These are phyloP conservation scores for Colletotrichum sp. DNA, from an alignment of 2,329 filamentous ascomycete species.

Conservation along the genomic window DNA sequence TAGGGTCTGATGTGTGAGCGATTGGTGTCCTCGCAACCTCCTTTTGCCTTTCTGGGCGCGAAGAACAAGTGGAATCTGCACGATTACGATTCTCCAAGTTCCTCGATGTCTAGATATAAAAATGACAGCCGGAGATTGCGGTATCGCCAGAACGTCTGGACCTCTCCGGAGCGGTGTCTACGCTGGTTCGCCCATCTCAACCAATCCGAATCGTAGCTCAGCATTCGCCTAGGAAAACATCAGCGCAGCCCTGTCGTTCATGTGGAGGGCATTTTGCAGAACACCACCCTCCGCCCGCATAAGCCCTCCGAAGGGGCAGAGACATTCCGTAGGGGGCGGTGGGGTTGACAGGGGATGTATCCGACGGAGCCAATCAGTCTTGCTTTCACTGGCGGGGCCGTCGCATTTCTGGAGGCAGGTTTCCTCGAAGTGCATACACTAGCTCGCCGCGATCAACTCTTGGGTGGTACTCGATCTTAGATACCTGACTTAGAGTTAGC, in stretches of 20 bases:
- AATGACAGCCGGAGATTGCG: background rate
- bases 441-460: background rate
- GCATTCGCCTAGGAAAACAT: background rate
- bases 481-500: background rate
- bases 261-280: background rate
- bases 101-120: background rate
- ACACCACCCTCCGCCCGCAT: background rate
- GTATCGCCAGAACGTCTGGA: background rate
- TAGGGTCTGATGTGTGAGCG: background rate
- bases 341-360: background rate
- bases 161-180: background rate
- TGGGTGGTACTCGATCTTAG: background rate
- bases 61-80: background rate
- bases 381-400: background rate
- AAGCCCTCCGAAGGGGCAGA: background rate
- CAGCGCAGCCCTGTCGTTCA: background rate
- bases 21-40: background rate
- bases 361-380: background rate
- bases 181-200: background rate
- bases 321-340: background rate
- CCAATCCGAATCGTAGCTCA: background rate
- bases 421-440: background rate
- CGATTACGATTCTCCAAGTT: background rate
- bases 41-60: background rate
- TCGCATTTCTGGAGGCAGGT: background rate